Evolutionary conservation across 208 protist genomes (phyloP), one percentile per base, ranked within the genome.

Genomic region (Leptomonas seymouri): DNA sequence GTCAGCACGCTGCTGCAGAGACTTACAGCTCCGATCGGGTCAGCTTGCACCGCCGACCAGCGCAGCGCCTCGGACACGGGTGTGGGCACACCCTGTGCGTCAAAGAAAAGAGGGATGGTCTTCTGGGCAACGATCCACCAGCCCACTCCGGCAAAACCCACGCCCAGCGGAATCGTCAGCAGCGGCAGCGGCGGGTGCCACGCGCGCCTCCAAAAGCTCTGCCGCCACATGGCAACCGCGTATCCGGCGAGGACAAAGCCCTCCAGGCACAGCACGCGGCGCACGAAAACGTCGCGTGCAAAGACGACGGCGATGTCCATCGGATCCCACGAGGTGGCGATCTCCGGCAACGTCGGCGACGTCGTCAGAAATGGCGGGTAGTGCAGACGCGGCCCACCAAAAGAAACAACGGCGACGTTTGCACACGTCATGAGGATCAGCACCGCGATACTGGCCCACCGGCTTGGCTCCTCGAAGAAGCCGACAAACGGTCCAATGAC

Each of bases 181-280:
- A 92, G 73, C 41, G 89, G 89, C 53, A 92, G 54, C 27, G 89
- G 89, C 12, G 87, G 54, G 60, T 87, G 82, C 84, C 86, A 94
- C 25, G 64, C 67, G 14, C 71, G 72, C 7, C 55, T 41, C 86
- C 89, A 94, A 58, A 82, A 82, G 45, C 66, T 54, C 21, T 71
- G 59, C 14, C 68, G 75, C 81, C 82, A 91, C 41, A 50, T 23
- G 54, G 86, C 61, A 11, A 94, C 72, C 15, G 67, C 34, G 59
- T 79, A 94, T 34, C 80, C 80, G 1, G 78, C 78, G n/a, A 92
- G 23, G 60, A 89, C 58, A 42, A 74, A 77, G 1, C 89, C 89
- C 66, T 94, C 80, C 46, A 91, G 36, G 56, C 71, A 76, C 71
- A 76, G 55, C 23, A 48, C 62, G 6, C 71, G 71, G 34, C 74